Percentiles rank a stretch among this genome's conserved stretches.
Conservation (phyloP, 306 rosid species). For the Pyrus communis region DNA sequence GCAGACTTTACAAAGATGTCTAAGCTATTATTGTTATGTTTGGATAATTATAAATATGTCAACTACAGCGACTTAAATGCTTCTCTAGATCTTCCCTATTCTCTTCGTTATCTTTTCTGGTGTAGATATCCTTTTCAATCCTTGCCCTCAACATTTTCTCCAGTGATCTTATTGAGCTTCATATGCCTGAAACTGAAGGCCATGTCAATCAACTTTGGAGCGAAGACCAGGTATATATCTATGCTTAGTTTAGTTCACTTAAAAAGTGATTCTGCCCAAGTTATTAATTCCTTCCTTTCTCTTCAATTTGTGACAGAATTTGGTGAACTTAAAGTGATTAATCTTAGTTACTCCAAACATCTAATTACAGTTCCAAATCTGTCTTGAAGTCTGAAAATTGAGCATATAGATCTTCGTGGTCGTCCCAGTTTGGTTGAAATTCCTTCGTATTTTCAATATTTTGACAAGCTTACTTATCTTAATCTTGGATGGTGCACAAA, state of each 20-base stretch:
- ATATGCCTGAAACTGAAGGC: accelerated
- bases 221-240: background rate
- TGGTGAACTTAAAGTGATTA: too few species aligned
- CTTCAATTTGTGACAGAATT: too few species aligned
- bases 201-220: background rate
- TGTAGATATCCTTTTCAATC: accelerated
- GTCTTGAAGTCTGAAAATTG: too few species aligned
- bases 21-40: background rate
- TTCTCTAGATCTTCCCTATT: background rate
- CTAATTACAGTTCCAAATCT: too few species aligned
- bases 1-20: background rate
- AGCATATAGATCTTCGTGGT: background rate
- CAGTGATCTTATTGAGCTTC: background rate
- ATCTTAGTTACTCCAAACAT: accelerated
- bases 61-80: background rate
- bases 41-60: too few species aligned
- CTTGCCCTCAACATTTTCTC: background rate
- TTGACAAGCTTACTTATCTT: background rate
- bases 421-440: background rate
- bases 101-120: background rate
- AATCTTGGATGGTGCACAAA: background rate
- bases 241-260: background rate
- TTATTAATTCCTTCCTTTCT: background rate
- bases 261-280: background rate
- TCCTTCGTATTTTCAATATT: background rate